Percentiles rank a stretch among this genome's conserved stretches.
These are phyloP conservation scores for Coemansia sp. DNA, from an alignment of 192 early-diverging fungal species.

Conservation along the genomic window DNA sequence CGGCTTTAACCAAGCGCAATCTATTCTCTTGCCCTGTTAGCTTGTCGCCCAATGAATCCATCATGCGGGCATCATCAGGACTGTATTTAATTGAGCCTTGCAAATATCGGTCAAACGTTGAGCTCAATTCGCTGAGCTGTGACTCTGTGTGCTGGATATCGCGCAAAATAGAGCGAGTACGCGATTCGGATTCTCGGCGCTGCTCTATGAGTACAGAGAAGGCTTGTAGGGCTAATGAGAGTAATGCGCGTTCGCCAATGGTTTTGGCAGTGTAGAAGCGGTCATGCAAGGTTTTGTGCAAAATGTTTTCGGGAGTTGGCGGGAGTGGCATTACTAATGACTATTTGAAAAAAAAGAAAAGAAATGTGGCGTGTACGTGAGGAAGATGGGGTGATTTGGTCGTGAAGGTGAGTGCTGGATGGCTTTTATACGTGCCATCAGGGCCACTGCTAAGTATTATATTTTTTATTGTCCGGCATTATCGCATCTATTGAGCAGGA, in stretches of 20 bases:
- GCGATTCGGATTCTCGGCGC: conserved; percentile 21
- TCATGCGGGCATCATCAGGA: conserved; percentile 19
- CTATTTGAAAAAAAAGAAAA: not conserved
- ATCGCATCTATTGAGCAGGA: not conserved
- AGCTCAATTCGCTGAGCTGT: conserved; percentile 12
- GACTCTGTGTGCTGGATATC: conserved; percentile 30
- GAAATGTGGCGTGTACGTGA: too few relatives aligned
- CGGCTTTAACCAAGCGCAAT: conserved; percentile 16
- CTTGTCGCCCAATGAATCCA: conserved; percentile 12
- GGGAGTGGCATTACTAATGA: conserved; percentile 12
- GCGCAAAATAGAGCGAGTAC: conserved; percentile 16
- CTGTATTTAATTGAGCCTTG: conserved; percentile 13
- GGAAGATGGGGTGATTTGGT: not conserved
- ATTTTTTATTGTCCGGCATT: not conserved
- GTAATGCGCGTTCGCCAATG: conserved; percentile 23
- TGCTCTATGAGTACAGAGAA: conserved; percentile 14
- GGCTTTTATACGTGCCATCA: not conserved
- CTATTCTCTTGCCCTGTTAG: conserved; percentile 19
- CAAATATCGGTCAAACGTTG: conserved; percentile 15
- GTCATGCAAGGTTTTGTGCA: conserved; percentile 38
- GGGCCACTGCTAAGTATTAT: not conserved
- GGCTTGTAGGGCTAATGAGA: conserved; percentile 24
- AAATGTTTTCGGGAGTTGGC: conserved; percentile 26
- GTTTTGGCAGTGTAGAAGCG: conserved; percentile 25
- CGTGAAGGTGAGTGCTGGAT: not conserved